Percentiles rank a stretch among this genome's conserved stretches.
These are phyloP conservation scores for Corynascus novoguineensis DNA, from an alignment of 495 filamentous ascomycete species.

Conservation along the genomic window DNA sequence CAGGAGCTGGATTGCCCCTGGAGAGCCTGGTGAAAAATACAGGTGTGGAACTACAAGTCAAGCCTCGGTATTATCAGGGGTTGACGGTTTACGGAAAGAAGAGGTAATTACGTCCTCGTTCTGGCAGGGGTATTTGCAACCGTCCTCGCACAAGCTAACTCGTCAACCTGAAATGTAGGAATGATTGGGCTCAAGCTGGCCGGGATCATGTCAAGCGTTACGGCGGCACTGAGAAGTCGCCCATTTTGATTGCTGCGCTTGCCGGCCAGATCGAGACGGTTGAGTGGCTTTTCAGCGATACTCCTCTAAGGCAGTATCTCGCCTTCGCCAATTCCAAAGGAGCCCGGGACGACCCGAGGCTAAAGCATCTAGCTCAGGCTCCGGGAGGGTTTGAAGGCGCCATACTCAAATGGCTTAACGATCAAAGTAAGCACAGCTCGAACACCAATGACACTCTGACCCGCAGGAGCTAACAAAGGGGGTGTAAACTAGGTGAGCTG, in stretches of 20 bases:
- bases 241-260: conserved; percentile 54
- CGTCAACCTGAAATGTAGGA: conserved; percentile 19
- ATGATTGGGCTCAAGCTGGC: conserved; percentile 54
- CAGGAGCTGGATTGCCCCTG: conserved; percentile 60
- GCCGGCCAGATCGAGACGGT: conserved; percentile 53
- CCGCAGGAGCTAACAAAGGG: conserved; percentile 25
- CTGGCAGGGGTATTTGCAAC: background rate
- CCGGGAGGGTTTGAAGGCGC: conserved; percentile 54
- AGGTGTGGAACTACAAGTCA: conserved; percentile 52
- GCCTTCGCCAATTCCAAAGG: conserved; percentile 55
- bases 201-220: conserved; percentile 31
- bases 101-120: conserved; percentile 45
- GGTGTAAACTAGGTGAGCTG: conserved; percentile 51
- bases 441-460: background rate
- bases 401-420: conserved; percentile 55
- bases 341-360: conserved; percentile 46
- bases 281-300: conserved; percentile 66
- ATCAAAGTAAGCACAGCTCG: conserved; percentile 37
- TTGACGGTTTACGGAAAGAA: conserved; percentile 68
- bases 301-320: conserved; percentile 54
- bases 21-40: conserved; percentile 55
- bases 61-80: conserved; percentile 65
- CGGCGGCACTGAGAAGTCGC: conserved; percentile 37
- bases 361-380: conserved; percentile 50
- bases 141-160: background rate